Base-by-base conservation (phyloP, 1,139 yeast species). In the Sugiyamaella xylanicola region DNA sequence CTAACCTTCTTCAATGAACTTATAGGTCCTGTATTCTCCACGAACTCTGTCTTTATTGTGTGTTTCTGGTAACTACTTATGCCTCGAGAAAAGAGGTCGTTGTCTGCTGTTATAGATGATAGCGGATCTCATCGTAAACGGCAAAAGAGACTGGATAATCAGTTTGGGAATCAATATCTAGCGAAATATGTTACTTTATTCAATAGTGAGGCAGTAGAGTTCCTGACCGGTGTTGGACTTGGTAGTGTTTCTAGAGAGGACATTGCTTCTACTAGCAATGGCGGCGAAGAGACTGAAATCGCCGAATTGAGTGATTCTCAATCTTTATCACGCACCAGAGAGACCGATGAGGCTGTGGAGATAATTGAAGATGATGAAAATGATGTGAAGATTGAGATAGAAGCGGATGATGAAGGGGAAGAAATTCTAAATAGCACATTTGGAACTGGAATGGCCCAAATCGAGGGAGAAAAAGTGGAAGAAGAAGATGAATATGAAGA, bases 171-270 rank as follows among this genome's bases (percentile, higher is more conserved):
- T 8, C 37, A 8, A n/a, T 13, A 32, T 8, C 37, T 35, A 2
- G 15, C 21, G 15, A 54, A 51, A 20, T 61, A 62, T 43, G 56
- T 57, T 5, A 43, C 41, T 11, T 43, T 62, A 2, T 62, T 57
- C 40, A 59, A 62, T 37, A 48, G 48, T 32, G 63, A 63, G 25
- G 41, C 56, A 15, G 55, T 56, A 15, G 62, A 61, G 39, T 63
- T 61, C 56, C 46, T 61, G 7, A 52, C 54, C 9, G 64, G 63
- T 3, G 53, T 46, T 2, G 37, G 25, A 15, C 17, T 35, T 13
- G 21, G 17, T 21, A 17, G 15, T 17, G 51, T 8, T 8, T 32
- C 15, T 17, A 29, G 16, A 22, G 27, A 19, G 9, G 29, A 25
- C 9, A 25, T 5, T 25, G 29, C 5, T 25, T 5, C 29, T 25